Base-by-base conservation (phyloP, 2,329 filamentous ascomycete genomes). In the Hirsutella thompsonii region DNA sequence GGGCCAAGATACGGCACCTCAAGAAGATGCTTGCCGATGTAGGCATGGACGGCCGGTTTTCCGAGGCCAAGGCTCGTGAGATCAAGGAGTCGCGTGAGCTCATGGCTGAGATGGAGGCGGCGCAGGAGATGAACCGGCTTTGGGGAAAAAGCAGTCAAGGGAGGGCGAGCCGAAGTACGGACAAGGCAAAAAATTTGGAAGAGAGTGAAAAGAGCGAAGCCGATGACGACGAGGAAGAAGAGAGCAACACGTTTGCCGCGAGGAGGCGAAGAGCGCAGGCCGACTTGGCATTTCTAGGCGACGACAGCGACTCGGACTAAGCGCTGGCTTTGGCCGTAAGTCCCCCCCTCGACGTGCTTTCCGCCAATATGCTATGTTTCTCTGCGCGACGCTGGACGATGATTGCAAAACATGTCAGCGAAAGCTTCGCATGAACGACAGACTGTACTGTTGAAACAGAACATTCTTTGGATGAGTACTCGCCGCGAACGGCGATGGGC, bases 11-110 rank as follows among this genome's bases (percentile, higher is more conserved):
- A 46, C 71, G 70, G 40, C 86, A 95, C 56, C 69, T 98, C 8
- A 85, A 78, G 55, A 65, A 65, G 10, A 82, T 93, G 80, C 71
- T 98, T 20, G 70, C 71, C 28, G 87, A 94, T 23, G 69, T 79
- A 4, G 92, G 90, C 28, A 95, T 96, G 84, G 79, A 79, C 1
- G 90, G 89, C 0, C 78, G 90, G 14, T 95, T 87, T 61, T 94
- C 86, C 1, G 74, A 83, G 52, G 80, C 87, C 34, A 90, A 83
- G 53, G 90, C 90, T 1, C 77, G 73, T 20, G 79, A 86, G 59
- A 95, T 96, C 57, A 92, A 87, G 57, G 90, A 94, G 62, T 70
- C 74, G 53, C 73, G 90, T 40, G 90, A 98, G 61, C 69, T 98
- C 29, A 72, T 77, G 52, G 85, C 81, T 1, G 90, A 98, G 53